These are phyloP conservation scores for Cucumis hystrix DNA, from an alignment of 306 rosid genomes.

Conservation along the genomic window DNA sequence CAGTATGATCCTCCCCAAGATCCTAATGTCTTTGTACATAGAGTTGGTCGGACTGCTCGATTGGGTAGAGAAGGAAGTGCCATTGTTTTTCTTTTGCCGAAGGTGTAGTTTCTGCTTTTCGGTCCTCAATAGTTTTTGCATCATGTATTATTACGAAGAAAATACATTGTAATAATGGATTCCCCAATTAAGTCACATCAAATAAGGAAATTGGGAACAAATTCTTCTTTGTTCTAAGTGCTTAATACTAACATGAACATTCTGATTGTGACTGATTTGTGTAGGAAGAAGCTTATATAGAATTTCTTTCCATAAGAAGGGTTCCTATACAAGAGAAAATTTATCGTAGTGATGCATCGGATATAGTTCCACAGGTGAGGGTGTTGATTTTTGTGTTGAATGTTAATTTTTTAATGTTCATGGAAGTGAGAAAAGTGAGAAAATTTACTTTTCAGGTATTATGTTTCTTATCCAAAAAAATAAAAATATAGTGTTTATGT, in stretches of 20 bases:
- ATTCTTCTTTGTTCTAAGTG: background rate
- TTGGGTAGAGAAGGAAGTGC: conserved; percentile 89
- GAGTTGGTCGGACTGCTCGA: conserved; percentile 98
- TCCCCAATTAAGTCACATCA: background rate
- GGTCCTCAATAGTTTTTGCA: background rate
- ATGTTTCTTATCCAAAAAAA: background rate
- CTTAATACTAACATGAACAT: background rate
- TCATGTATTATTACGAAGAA: background rate
- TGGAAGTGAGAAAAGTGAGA: background rate
- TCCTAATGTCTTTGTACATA: conserved; percentile 81
- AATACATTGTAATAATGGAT: background rate
- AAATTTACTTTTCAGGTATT: background rate
- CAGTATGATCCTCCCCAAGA: conserved; percentile 98
- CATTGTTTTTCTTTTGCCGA: conserved; percentile 69
- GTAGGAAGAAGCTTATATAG: conserved; percentile 86
- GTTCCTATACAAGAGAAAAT: conserved; percentile 58
- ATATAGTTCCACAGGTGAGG: conserved; percentile 66
- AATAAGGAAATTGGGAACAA: background rate
- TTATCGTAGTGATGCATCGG: conserved; percentile 42
- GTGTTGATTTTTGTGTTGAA: background rate
- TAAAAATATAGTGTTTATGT: background rate
- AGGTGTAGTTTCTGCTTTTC: conserved; percentile 32
- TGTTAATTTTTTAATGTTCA: background rate
- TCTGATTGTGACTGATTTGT: background rate
- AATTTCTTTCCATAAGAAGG: conserved; percentile 57